These are phyloP conservation scores for Astrothelium macrocarpum DNA, from an alignment of 495 filamentous ascomycete genomes.

Conservation along the genomic window DNA sequence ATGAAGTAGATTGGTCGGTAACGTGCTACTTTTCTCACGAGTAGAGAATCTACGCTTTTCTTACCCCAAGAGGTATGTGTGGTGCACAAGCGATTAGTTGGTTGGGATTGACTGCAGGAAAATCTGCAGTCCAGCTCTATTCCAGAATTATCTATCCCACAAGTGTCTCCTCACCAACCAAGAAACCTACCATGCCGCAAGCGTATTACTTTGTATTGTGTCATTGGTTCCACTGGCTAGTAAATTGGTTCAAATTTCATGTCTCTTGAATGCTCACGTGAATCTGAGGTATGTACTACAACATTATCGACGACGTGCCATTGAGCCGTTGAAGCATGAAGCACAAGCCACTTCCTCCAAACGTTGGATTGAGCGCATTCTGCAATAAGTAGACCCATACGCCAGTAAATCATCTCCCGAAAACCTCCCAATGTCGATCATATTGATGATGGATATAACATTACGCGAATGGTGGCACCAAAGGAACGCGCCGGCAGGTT, in stretches of 20 bases:
- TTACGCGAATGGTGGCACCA: slow-evolving; percentile 92
- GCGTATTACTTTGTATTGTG: no score
- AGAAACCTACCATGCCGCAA: no score
- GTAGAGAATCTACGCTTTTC: no score
- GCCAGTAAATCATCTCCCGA: neutral
- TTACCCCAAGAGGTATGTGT: no score
- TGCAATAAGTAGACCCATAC: neutral
- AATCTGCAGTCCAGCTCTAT: no score
- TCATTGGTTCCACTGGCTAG: neutral
- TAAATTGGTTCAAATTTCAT: neutral
- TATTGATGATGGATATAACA: slow-evolving; percentile 90
- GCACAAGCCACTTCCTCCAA: neutral
- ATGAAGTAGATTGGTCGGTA: no score
- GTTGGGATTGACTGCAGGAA: no score
- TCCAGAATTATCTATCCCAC: no score
- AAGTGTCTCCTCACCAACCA: no score
- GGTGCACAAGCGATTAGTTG: no score
- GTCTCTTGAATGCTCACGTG: neutral
- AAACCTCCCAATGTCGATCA: slow-evolving; percentile 24
- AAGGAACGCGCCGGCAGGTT: slow-evolving; percentile 94
- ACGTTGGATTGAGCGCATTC: neutral
- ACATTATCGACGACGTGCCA: neutral
- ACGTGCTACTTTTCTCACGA: no score
- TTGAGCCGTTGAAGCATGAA: neutral
- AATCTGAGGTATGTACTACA: neutral